A percentile compares a stretch with the other conserved stretches of the same genome.
Evolutionary conservation across 2,329 filamentous ascomycete genomes (phyloP).

Genomic region (Pseudogymnoascus sp.): DNA sequence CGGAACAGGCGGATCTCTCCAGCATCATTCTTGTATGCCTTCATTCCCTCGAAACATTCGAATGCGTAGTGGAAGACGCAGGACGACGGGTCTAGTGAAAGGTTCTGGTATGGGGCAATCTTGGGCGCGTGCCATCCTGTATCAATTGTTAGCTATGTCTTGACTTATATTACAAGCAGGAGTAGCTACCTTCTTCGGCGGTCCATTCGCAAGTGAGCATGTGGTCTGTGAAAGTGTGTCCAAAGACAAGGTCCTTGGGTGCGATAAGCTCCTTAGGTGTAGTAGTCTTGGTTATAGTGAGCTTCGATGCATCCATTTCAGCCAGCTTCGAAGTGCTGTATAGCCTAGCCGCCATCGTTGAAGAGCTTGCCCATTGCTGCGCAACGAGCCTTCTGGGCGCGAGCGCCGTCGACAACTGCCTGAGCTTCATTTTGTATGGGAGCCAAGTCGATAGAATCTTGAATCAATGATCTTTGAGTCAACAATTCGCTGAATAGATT

Average conservation of each 20-base stretch:
- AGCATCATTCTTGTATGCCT: constrained; percentile 85
- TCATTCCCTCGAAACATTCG: constrained; percentile 98
- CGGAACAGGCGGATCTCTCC: constrained; percentile 81
- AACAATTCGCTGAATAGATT: neutral
- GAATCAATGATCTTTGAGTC: neutral
- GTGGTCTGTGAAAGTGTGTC: constrained; percentile 93
- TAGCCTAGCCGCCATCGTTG: constrained; percentile 1
- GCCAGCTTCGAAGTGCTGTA: constrained; percentile 38
- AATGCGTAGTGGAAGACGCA: constrained; percentile 99
- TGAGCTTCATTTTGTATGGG: constrained; percentile 7
- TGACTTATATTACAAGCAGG: neutral
- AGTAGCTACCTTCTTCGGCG: constrained; percentile 46
- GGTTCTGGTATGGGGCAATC: constrained; percentile 92
- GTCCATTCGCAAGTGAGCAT: constrained; percentile 97
- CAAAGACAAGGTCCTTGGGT: constrained; percentile 79
- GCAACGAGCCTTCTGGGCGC: constrained; percentile 1
- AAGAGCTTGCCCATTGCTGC: constrained; percentile 1
- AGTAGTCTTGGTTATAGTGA: constrained; percentile 64
- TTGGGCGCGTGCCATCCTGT: constrained; percentile 67
- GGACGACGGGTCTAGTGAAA: constrained; percentile 88
- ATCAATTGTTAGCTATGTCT: neutral
- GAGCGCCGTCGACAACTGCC: neutral
- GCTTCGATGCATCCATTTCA: constrained; percentile 67
- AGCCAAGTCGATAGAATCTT: neutral
- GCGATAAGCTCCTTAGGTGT: constrained; percentile 67